These are phyloP conservation scores for Psilocybe tampanensis DNA, from an alignment of 768 basidiomycete genomes.

Conservation along the genomic window DNA sequence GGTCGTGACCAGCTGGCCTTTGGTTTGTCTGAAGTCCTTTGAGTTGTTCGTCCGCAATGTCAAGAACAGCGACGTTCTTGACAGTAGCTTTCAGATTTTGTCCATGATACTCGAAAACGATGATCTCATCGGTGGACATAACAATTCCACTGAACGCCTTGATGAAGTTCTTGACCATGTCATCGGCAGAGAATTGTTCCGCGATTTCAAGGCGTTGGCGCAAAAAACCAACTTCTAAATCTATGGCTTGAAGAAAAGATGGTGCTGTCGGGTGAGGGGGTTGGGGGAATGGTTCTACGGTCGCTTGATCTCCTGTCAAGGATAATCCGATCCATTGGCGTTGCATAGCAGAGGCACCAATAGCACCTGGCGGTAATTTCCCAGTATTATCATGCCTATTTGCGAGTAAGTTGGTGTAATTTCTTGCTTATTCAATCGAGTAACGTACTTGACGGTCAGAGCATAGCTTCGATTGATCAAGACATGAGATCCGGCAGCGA, in stretches of 20 bases:
- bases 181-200: conserved; percentile 85
- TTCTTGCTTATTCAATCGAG: background rate
- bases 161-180: conserved; percentile 76
- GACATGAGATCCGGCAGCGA: conserved; percentile 72
- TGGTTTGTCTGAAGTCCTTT: conserved; percentile 35
- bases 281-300: conserved; percentile 63
- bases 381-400: conserved; percentile 81
- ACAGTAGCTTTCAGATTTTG: conserved; percentile 77
- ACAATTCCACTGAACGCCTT: conserved; percentile 74
- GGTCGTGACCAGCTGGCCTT: conserved; percentile 20
- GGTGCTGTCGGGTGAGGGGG: conserved; percentile 52
- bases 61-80: conserved; percentile 58
- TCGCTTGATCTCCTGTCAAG: conserved; percentile 71
- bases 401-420: background rate
- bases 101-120: conserved; percentile 89
- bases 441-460: conserved; percentile 69
- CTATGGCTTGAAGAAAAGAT: conserved; percentile 74
- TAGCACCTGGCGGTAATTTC: conserved; percentile 62
- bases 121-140: conserved; percentile 65
- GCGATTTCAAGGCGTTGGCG: conserved; percentile 53
- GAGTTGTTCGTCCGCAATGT: conserved; percentile 64
- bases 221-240: conserved; percentile 76
- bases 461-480: conserved; percentile 72
- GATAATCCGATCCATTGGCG: conserved; percentile 92
- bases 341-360: conserved; percentile 80